Base-by-base conservation (phyloP, 176 grass and related monocot genomes). In the Pharus latifolius region DNA sequence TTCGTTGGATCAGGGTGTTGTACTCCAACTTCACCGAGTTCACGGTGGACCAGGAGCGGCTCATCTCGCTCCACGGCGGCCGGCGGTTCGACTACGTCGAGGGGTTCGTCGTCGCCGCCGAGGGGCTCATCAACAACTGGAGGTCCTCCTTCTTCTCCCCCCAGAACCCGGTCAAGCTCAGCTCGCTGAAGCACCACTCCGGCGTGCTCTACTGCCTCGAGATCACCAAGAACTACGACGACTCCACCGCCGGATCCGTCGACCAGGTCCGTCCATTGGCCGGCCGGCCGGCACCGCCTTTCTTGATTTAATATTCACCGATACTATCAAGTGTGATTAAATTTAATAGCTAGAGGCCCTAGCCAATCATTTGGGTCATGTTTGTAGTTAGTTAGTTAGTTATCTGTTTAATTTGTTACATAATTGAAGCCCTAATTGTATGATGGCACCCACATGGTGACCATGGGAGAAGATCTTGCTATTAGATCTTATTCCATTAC, bases 81-180 rank as follows among this genome's bases (percentile, higher is more conserved):
- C 65, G 75, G 15, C 83, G 78, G 63, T 99, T 99, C 58, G 87
- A 99, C 75, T 99, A 99, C 66, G 81, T 99, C 1, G 95, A 99
- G 58, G 95, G 95, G 29, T 91, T 99, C 63, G 95, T 99, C 31
- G 86, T 94, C 32, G 85, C 86, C 31, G 90, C 91, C 72, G 95
- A 99, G 56, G 91, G 90, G 27, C 81, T 94, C 40, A 93, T 99
- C 82, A 99, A 99, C 84, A 99, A 94, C 78, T 94, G 95, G 95
- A 80, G 95, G 45, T 99, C 95, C 10, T 99, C 95, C 63, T 99
- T 99, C 81, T 99, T 99, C 95, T 99, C 95, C 30, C 87, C 87
- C 5, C 79, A 81, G 83, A 99, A 99, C 66, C 87, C 95, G 0
- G 88, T 99, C 15, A 99, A 99, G 75, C 56, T 91, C 54, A 88